Evolutionary conservation across 371 early-diverging fungal genomes (phyloP), one percentile per base, ranked within the genome.

Genomic region (Syncephalastrum sp.): DNA sequence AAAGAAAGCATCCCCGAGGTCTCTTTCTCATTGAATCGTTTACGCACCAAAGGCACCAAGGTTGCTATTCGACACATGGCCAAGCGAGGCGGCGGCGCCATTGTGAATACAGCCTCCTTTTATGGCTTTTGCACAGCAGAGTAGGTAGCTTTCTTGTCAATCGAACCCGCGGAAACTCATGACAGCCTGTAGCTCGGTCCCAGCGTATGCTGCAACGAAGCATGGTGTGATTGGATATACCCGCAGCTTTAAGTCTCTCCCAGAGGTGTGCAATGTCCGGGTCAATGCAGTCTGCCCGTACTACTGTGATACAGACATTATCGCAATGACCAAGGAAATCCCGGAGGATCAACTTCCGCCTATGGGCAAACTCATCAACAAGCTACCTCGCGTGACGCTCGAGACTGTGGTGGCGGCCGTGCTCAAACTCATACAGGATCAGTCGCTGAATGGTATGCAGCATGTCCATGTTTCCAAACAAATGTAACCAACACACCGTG

Each of bases 321-420:
- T 33, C 8, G 38, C 8, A 12, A 8, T 33, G 10, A 10, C 38
- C 38, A 33, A 33, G 10, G 38, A 33, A 33, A 33, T 33, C 38
- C 38, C 38, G 38, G 38, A 33, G 10, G 38, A 33, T 33, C 38
- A 5, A 12, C 38, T 33, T 33, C 38, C 38, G 12, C 38, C 38
- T 12, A 33, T 33, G 38, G 38, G 38, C 10, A 10, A 3, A 2
- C 10, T 33, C 10, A 12, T 33, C 38, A 33, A 33, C 2, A 33
- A 33, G 38, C 38, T 33, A 10, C 38, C 38, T 33, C 38, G 38
- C 10, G 38, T 33, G 38, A 33, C 38, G 2, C 38, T 33, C 8
- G 5, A 64, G 4, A 57, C 61, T 3, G 81, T 81, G n/a, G 73
- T 79, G 50, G 72, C 81, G 42, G 82, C 84, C 3, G 77, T 82